phyloP scores from a whole-genome alignment of 805 yeast species.

The Phaffomyces opuntiae region DNA sequence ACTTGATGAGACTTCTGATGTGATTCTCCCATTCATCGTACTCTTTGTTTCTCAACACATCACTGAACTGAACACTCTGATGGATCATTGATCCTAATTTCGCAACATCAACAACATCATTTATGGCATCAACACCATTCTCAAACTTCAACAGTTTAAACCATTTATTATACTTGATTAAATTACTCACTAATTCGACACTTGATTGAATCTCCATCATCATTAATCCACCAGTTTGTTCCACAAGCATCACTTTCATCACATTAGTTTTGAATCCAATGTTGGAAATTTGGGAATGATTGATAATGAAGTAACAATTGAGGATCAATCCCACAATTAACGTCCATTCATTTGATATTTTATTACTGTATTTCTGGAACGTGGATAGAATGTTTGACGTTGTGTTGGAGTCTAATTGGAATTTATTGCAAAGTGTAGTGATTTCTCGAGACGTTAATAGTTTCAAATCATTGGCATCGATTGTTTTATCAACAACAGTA shows the following conservation, averaged over 20 bases:
- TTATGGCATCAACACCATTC: conserved; percentile 25
- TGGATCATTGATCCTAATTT: conserved; percentile 31
- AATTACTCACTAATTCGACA: conserved; percentile 44
- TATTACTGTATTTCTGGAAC: conserved; percentile 42
- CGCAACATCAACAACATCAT: conserved; percentile 17
- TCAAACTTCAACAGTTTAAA: conserved; percentile 43
- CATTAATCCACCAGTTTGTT: conserved; percentile 48
- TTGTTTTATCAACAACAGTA: neutral
- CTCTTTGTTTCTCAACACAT: conserved; percentile 23
- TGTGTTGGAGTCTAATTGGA: conserved; percentile 49
- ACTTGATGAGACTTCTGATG: neutral
- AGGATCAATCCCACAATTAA: conserved; percentile 60
- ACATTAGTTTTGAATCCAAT: conserved; percentile 44
- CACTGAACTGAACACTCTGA: conserved; percentile 23
- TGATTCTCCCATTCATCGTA: conserved; percentile 8
- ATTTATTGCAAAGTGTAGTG: conserved; percentile 50
- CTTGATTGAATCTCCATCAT: conserved; percentile 45
- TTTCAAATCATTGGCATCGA: conserved; percentile 20
- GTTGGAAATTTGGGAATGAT: conserved; percentile 36
- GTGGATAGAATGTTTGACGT: conserved; percentile 45
- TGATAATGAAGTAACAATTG: conserved; percentile 49
- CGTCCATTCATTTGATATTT: conserved; percentile 60
- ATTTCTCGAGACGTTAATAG: conserved; percentile 36
- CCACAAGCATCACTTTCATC: conserved; percentile 41
- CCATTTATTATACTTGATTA: conserved; percentile 58